phyloP scores from a whole-genome alignment of 2,329 filamentous ascomycete species.

The Phoma sp. region DNA sequence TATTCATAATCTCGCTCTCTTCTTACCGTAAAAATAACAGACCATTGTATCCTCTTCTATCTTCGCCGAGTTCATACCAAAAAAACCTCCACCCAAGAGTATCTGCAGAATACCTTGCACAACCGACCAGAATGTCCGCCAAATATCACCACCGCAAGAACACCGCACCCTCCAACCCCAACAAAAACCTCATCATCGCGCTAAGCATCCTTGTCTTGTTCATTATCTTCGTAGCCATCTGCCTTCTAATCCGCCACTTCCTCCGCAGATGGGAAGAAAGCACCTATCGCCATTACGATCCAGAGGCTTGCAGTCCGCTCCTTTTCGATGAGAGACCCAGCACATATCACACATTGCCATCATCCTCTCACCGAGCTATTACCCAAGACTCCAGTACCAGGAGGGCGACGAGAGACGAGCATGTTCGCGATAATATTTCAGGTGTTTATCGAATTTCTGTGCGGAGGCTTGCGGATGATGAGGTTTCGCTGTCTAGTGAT shows the following conservation, averaged over 20 bases:
- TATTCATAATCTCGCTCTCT: no score
- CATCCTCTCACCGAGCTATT: background rate
- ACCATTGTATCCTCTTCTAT: no score
- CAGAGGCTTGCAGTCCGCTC: background rate
- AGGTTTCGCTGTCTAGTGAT: background rate
- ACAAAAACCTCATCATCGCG: background rate
- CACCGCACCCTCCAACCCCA: no score
- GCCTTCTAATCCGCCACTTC: background rate
- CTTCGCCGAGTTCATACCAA: no score
- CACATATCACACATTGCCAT: background rate
- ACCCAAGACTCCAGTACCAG: background rate
- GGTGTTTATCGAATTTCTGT: slow-evolving; percentile 1
- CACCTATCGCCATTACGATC: background rate
- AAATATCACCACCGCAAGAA: background rate
- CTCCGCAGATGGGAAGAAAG: background rate
- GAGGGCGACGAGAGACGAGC: background rate
- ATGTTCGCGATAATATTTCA: background rate
- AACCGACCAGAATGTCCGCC: background rate
- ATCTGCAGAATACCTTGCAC: no score
- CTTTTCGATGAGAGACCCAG: background rate
- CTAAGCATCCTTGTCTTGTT: background rate
- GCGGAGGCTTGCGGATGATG: background rate
- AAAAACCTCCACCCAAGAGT: no score
- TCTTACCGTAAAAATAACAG: no score
- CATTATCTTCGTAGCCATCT: background rate